Evolutionary conservation across 78 protist species (phyloP).

Genomic region (Monosiga brevicollis): DNA sequence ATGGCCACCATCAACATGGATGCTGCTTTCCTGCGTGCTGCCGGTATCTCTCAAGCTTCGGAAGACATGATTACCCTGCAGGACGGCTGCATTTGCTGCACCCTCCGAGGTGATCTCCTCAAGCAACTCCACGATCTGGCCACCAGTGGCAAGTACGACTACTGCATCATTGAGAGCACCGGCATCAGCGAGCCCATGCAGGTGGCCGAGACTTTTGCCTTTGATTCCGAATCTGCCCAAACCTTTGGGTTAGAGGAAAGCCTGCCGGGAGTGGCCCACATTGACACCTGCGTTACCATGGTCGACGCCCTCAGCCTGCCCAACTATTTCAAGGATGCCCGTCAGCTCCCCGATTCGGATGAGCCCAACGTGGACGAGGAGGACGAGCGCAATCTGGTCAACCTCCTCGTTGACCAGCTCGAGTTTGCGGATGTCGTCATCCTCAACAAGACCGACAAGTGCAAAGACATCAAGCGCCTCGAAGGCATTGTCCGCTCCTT

Average conservation of each 20-base stretch:
- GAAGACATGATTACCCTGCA: conserved; percentile 66
- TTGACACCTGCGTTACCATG: conserved; percentile 57
- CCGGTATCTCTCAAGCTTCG: neutral
- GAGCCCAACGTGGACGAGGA: conserved; percentile 12
- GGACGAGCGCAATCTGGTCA: conserved; percentile 43
- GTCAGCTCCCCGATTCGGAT: neutral
- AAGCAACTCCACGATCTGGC: conserved; percentile 40
- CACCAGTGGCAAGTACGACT: conserved; percentile 5
- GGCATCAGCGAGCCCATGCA: conserved; percentile 82
- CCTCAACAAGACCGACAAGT: conserved; percentile 58
- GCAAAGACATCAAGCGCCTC: neutral
- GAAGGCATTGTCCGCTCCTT: neutral
- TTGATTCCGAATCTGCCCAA: neutral
- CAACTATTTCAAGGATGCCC: neutral
- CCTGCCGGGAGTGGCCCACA: conserved; percentile 18
- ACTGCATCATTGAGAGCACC: conserved; percentile 22
- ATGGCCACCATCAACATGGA: conserved; percentile 76
- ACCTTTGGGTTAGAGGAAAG: neutral
- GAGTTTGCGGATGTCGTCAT: conserved; percentile 82
- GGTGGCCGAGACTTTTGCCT: conserved; percentile 60
- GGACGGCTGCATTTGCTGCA: conserved; percentile 94
- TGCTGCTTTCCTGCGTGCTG: conserved; percentile 41
- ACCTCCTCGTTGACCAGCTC: conserved; percentile 74
- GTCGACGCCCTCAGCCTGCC: conserved; percentile 38
- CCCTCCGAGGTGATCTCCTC: conserved; percentile 77